A percentile compares a stretch with the other conserved stretches of the same genome.
These are phyloP conservation scores for Neoboletus subvelutipes DNA, from an alignment of 768 basidiomycete genomes.

Conservation along the genomic window DNA sequence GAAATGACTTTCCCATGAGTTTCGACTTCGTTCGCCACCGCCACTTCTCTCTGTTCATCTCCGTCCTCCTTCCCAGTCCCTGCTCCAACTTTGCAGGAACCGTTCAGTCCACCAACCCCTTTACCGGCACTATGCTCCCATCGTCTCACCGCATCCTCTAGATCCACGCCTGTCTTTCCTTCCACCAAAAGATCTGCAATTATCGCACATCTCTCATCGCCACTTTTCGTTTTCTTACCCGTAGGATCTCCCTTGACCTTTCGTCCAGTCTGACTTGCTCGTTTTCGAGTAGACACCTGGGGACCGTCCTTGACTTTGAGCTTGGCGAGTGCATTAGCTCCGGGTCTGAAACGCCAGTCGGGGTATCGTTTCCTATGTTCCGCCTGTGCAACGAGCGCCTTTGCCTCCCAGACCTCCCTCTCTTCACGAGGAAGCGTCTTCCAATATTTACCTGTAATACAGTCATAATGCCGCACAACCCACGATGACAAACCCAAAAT, in stretches of 20 bases:
- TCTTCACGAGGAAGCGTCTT: constrained; percentile 66
- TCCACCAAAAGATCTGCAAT: constrained; percentile 66
- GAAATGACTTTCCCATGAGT: constrained; percentile 8
- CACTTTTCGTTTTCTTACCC: constrained; percentile 29
- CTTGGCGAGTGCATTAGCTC: constrained; percentile 44
- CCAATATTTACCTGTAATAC: constrained; percentile 64
- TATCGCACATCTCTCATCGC: constrained; percentile 61
- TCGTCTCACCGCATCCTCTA: constrained; percentile 60
- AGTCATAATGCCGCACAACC: neutral
- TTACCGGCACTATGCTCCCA: constrained; percentile 33
- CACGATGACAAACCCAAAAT: neutral
- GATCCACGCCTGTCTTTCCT: constrained; percentile 63
- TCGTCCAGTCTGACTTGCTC: constrained; percentile 28
- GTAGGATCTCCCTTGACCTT: constrained; percentile 33
- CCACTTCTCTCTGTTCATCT: constrained; percentile 26
- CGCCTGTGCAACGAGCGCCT: constrained; percentile 65
- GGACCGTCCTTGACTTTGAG: constrained; percentile 43
- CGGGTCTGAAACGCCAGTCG: constrained; percentile 80
- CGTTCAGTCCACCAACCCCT: constrained; percentile 5
- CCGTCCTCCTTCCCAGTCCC: constrained; percentile 16
- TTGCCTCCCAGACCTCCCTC: constrained; percentile 73
- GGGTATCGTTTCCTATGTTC: constrained; percentile 76
- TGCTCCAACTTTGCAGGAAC: constrained; percentile 1
- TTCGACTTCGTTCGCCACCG: constrained; percentile 14
- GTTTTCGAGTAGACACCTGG: constrained; percentile 28